Base-by-base conservation (phyloP, 176 grass and related monocot genomes). In the Musa acuminata region DNA sequence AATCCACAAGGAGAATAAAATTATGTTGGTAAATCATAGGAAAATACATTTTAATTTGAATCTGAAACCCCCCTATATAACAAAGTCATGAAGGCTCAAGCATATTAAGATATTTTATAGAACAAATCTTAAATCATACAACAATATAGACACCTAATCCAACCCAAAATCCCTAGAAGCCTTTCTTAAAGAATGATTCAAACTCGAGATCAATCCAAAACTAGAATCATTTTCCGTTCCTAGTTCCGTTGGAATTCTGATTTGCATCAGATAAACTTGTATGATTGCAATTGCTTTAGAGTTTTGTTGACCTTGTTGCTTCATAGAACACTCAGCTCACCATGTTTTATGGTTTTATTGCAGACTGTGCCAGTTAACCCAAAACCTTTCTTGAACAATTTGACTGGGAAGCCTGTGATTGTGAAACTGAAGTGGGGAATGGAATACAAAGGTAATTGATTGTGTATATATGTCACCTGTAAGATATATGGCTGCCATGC, bases 401-500 rank as follows among this genome's bases (percentile, higher is more conserved):
- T 98, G 71, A 93, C 90, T 17, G 87, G 94, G 25, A 98, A 91
- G 82, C 80, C 82, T 81, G 94, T 91, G 54, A 91, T 93, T 80
- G 90, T 97, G 53, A 98, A 97, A 79, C 77, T 93, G 53, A 98
- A 98, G 78, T 93, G 94, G 94, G 94, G 94, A 58, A 98, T 98
- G 94, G 94, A 98, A 65, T 93, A 98, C 72, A 98, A 93, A 93
- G 94, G 93, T 97, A 82, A 78, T 52, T 24, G 84, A 11, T 11
- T 72, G 7, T 16, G 4, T 29, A 67, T 84, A 13, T 13, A 8
- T 79, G 13, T 71, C 26, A 57, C 59, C 14, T 74, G 67, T n/a
- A 11, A 43, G 29, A 43, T 71, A 49, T 49, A 64, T 69, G 19
- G 13, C 76, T 49, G 12, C 49, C 51, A 35, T 35, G 29, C 29